phyloP scores from a whole-genome alignment of 345 rosid species.

The Salix dunnii region DNA sequence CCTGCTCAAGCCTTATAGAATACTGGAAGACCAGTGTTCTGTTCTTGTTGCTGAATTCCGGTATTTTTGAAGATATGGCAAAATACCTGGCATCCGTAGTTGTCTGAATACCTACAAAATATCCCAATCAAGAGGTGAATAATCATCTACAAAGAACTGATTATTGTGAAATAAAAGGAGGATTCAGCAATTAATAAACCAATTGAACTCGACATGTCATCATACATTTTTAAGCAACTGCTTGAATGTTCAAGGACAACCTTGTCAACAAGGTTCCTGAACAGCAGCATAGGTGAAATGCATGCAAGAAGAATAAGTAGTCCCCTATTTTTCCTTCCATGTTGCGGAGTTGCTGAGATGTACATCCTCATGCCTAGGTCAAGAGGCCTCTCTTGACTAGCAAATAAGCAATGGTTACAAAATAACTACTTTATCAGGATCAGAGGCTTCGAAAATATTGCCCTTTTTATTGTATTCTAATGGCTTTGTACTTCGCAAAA shows the following conservation, averaged over 20 bases:
- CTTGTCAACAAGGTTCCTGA: not conserved
- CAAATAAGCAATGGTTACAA: not conserved
- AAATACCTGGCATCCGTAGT: slow-evolving; percentile 73
- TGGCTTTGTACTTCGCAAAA: not conserved
- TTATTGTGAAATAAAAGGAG: not conserved
- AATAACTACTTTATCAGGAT: no score
- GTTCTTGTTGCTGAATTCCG: slow-evolving; percentile 81
- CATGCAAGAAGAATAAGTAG: no score
- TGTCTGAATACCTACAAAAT: slow-evolving; percentile 75
- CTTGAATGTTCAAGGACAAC: not conserved
- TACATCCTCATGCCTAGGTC: no score
- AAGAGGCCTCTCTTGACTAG: no score
- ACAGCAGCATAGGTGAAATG: not conserved
- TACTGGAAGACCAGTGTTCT: slow-evolving; percentile 80
- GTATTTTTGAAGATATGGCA: slow-evolving; percentile 87
- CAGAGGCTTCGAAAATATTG: not conserved
- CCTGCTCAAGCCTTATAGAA: slow-evolving; percentile 82
- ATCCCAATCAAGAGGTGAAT: not conserved
- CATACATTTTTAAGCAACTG: not conserved
- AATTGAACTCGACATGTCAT: not conserved
- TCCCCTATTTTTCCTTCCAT: no score
- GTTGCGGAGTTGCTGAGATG: no score
- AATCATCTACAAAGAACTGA: not conserved
- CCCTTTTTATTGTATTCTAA: not conserved
- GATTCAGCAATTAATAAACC: not conserved